Conservation (phyloP, 345 rosid species). For the Linum usitatissimum region DNA sequence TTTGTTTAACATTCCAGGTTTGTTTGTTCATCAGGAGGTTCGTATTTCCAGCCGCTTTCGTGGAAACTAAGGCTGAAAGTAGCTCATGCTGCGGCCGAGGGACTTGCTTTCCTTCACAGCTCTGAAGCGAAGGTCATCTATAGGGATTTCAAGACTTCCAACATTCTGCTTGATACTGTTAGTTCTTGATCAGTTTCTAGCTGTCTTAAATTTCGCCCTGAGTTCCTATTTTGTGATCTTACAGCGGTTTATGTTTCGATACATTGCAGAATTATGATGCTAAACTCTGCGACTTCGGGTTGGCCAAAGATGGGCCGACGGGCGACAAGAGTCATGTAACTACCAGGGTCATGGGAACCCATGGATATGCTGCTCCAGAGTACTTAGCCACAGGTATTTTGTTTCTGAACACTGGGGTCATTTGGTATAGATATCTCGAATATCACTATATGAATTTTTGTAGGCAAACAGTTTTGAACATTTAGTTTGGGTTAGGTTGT, state of each 20-base stretch:
- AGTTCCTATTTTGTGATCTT: not conserved
- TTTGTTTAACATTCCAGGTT: not conserved
- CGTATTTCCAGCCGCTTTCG: not conserved
- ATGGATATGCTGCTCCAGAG: constrained; percentile 3
- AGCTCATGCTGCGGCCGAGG: not conserved
- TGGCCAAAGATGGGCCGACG: not conserved
- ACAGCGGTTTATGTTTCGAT: too few species aligned
- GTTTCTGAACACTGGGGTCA: not conserved
- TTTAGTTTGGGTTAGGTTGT: too few species aligned
- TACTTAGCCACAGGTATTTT: not conserved
- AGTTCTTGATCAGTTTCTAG: too few species aligned
- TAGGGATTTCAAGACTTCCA: constrained; percentile 1
- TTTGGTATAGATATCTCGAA: too few species aligned
- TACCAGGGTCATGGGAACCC: not conserved
- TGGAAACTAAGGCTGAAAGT: not conserved
- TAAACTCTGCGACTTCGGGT: not conserved
- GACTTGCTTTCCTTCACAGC: constrained; percentile 4
- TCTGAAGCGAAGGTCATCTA: not conserved
- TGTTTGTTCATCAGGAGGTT: not conserved
- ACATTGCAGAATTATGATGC: not conserved
- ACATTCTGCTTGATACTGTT: not conserved
- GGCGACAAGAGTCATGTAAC: not conserved
- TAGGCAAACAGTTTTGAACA: too few species aligned
- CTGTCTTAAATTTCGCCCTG: not conserved
- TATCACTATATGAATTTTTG: too few species aligned